Base-by-base conservation (phyloP, 2,329 filamentous ascomycete species). In the Alternaria ethzedia region DNA sequence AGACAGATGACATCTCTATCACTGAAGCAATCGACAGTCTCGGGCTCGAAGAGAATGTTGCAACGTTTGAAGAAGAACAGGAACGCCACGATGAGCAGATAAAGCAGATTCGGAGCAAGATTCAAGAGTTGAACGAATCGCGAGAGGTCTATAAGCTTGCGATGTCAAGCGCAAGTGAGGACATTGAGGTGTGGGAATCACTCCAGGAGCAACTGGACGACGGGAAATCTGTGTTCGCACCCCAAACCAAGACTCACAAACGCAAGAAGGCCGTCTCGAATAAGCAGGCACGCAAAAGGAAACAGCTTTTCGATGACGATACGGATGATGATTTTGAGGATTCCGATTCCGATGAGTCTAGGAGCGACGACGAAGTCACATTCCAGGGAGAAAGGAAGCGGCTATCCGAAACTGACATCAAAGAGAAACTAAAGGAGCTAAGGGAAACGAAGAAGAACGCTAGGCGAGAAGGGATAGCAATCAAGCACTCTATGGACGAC, bases 1-100 rank as follows among this genome's bases (percentile, higher is more conserved):
- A 90, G 70, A 88, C 86, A 0, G 89, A 90, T 70, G 87, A 90
- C 46, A 87, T 90, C 9, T 84, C 80, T 8, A 75, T 84, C 5
- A 81, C 75, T 0, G 83, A 87, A 59, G 83, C 82, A 5, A 72
- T 77, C 5, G 76, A 81, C 5, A 78, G 75, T 26, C 74, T 84
- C 36, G 70, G 72, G 5, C 71, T 83, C 2, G 75, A 80, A 9
- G 75, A 78, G 12, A 61, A 76, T 45, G 70, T 80, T 2, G 63
- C 70, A 12, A 61, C 67, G 2, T 67, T 78, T 6, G 69, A 73
- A 2, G 75, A 80, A 2, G 70, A 77, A 46, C 43, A 66, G 4
- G 49, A 68, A 1, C 56, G 59, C 6, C 63, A 59, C 15, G 43
- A 75, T 23, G 57, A 70, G 17, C 57, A 73, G 9, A 66, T 75